phyloP scores from a whole-genome alignment of 2,329 filamentous ascomycete genomes.

The Verticillium longisporum region DNA sequence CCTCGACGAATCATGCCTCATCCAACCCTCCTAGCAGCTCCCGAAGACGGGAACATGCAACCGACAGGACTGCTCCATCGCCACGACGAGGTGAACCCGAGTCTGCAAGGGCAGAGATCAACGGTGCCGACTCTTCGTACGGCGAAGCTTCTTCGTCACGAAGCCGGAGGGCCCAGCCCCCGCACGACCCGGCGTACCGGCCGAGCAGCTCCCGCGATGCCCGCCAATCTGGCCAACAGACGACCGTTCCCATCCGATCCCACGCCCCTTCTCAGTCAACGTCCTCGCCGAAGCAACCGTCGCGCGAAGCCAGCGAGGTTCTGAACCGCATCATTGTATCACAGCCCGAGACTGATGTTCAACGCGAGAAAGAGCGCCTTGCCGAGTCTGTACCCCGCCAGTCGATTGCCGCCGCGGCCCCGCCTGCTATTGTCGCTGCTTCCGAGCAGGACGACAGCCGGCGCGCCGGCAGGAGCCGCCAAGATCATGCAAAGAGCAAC shows the following conservation, averaged over 20 bases:
- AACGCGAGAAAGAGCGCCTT: conserved; percentile 63
- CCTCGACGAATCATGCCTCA: conserved; percentile 51
- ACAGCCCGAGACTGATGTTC: conserved; percentile 66
- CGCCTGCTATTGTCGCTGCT: conserved; percentile 36
- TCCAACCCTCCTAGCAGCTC: conserved; percentile 28
- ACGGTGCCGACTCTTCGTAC: conserved; percentile 21
- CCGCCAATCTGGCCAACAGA: conserved; percentile 21
- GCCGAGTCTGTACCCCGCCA: conserved; percentile 48
- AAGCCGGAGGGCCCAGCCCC: conserved; percentile 28
- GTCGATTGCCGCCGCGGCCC: conserved; percentile 35
- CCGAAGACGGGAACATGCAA: conserved; percentile 36
- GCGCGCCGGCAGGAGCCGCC: conserved; percentile 44
- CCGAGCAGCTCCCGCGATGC: conserved; percentile 32
- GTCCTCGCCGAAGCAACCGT: conserved; percentile 51
- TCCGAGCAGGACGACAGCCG: conserved; percentile 38
- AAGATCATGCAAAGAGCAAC: conserved; percentile 52
- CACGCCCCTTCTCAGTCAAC: conserved; percentile 30
- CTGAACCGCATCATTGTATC: conserved; percentile 72
- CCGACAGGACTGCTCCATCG: conserved; percentile 35
- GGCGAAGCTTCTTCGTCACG: conserved; percentile 30
- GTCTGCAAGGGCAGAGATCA: conserved; percentile 25
- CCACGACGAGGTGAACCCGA: conserved; percentile 32
- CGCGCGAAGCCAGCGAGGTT: conserved; percentile 72
- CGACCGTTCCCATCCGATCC: conserved; percentile 37
- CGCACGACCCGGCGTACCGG: conserved; percentile 32